Evolutionary conservation across 208 protist genomes (phyloP), one percentile per base, ranked within the genome.

Genomic region (Wallacemonas rigidus): DNA sequence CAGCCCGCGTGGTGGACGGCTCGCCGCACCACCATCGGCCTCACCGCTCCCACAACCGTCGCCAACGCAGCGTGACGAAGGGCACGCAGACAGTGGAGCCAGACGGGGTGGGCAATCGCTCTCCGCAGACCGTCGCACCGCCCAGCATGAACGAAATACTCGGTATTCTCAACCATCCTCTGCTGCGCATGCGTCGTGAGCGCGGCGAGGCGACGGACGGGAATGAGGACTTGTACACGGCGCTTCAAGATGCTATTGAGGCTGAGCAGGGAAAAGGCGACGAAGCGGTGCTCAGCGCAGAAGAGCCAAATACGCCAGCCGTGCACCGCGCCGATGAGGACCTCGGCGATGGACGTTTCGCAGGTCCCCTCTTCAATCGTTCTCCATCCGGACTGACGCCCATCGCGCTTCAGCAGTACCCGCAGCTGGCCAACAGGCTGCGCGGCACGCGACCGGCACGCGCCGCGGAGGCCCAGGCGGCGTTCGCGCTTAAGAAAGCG

Each of bases 311-410:
- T 26, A 0, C 26, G 26, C 26, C 7, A 3, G 56, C 17, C 26
- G 56, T 15, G 26, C 36, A n/a, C 9, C 36, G 56, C 8, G 26
- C 11, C 35, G 56, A 36, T 17, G 41, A 36, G 2, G 60, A 17
- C 60, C n/a, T 36, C 41, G 56, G 43, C 3, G 56, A 62, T 0
- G 35, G 6, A 3, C 41, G 3, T 3, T 26, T 48, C 3, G 39
- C 40, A 9, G 60, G 43, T 8, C 41, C 60, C 6, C 41, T 71
- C 15, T 73, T 73, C 26, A 38, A 73, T 14, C 69, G 69, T 9
- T 36, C 40, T 5, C 71, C 71, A 14, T 4, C 57, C 3, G 71
- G 71, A 5, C 45, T 75, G 40, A 75, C 71, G 40, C 71, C 71
- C 45, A 39, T 75, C 48, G 6, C 55, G 15, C 7, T 75, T 36